Conservation (phyloP, 2,329 filamentous ascomycete species). For the Paracoccidioides brasiliensis region DNA sequence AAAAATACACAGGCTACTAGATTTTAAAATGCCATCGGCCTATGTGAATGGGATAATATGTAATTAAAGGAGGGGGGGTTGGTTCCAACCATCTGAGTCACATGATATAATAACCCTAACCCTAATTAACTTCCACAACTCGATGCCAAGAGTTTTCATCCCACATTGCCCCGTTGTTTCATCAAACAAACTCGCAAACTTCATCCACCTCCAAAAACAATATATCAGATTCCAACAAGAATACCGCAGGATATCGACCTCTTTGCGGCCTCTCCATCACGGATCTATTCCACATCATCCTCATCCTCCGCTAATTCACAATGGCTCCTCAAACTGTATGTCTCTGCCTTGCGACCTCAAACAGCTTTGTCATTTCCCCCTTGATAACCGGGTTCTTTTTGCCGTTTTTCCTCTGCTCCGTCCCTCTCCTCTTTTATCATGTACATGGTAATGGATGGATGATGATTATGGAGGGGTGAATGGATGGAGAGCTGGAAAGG, state of each 20-base stretch:
- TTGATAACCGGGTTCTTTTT: slow-evolving; percentile 17
- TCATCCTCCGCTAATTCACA: slow-evolving; percentile 37
- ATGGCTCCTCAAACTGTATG: slow-evolving; percentile 87
- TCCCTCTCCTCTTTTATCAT: neutral
- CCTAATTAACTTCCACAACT: neutral
- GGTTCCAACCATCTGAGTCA: neutral
- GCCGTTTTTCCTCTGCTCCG: neutral
- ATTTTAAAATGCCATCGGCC: no score
- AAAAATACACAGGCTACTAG: no score
- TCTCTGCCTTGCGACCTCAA: slow-evolving; percentile 38
- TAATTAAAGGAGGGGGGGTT: no score
- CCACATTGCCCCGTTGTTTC: neutral
- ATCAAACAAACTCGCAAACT: neutral
- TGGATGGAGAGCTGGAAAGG: slow-evolving; percentile 3
- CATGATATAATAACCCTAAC: neutral
- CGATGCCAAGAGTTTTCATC: neutral
- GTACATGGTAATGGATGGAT: neutral
- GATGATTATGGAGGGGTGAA: slow-evolving; percentile 2
- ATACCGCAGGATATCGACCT: slow-evolving; percentile 73
- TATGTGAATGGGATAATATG: no score
- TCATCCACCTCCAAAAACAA: neutral
- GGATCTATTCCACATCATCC: slow-evolving; percentile 8
- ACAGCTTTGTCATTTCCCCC: slow-evolving; percentile 91
- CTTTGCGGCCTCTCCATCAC: slow-evolving; percentile 51
- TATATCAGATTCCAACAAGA: neutral